Evolutionary conservation across 306 rosid genomes (phyloP).

Genomic region (Cucumis sativus): DNA sequence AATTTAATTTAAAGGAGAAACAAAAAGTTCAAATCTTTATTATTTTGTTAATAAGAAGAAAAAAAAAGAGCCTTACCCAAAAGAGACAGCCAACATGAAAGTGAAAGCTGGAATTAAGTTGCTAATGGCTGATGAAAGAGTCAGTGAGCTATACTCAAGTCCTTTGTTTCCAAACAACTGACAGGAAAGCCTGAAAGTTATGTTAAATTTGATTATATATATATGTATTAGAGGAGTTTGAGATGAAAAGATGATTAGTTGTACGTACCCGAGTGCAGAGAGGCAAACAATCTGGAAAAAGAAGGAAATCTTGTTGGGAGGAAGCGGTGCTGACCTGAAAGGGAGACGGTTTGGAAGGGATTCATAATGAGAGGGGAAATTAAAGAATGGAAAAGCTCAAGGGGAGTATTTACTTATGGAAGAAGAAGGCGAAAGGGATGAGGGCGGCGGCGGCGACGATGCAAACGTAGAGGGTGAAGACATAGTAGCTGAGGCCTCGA

Average conservation of each 20-base stretch:
- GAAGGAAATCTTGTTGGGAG: neutral
- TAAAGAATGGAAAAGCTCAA: neutral
- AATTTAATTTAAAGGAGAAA: too few relatives aligned
- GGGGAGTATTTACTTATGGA: slow-evolving; percentile 32
- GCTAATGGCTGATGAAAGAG: slow-evolving; percentile 62
- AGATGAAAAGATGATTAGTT: neutral
- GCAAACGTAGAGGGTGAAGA: slow-evolving; percentile 32
- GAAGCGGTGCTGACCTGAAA: neutral
- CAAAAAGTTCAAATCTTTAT: too few relatives aligned
- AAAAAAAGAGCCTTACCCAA: slow-evolving; percentile 25
- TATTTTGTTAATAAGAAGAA: too few relatives aligned
- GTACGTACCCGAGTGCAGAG: neutral
- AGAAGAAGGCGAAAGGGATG: slow-evolving; percentile 29
- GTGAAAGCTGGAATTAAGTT: slow-evolving; percentile 73
- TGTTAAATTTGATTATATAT: neutral
- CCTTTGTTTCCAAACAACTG: slow-evolving; percentile 66
- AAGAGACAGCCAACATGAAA: slow-evolving; percentile 47
- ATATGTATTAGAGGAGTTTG: neutral
- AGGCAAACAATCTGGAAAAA: neutral
- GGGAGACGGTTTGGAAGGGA: too few relatives aligned
- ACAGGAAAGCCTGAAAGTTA: neutral
- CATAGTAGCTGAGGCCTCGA: slow-evolving; percentile 40
- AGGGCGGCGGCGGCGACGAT: slow-evolving; percentile 24
- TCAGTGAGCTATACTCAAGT: slow-evolving; percentile 54
- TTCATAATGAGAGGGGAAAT: neutral